A percentile compares a stretch with the other conserved stretches of the same genome.
Evolutionary conservation across 805 yeast genomes (phyloP).

Genomic region (Lachancea fermentati): DNA sequence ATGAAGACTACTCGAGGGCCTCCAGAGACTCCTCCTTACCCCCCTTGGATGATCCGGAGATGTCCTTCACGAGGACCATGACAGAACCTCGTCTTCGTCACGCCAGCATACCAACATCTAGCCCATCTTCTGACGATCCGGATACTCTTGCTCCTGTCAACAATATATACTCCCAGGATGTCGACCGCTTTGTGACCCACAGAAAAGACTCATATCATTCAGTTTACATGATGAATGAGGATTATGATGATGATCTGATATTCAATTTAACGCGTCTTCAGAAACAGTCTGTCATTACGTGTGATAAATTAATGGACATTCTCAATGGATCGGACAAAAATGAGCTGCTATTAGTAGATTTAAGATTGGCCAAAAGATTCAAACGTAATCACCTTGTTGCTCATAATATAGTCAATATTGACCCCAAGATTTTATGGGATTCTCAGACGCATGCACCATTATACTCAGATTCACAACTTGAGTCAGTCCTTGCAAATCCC

Average conservation of each 20-base stretch:
- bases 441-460: slow-evolving; percentile 26
- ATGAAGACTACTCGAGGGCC: neutral
- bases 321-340: slow-evolving; percentile 41
- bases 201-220: slow-evolving; percentile 39
- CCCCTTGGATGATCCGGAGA: slow-evolving; percentile 9
- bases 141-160: neutral
- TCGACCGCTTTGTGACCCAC: slow-evolving; percentile 19
- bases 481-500: slow-evolving; percentile 20
- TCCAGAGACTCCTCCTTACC: slow-evolving; percentile 6
- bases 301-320: slow-evolving; percentile 39
- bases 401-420: slow-evolving; percentile 36
- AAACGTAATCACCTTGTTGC: slow-evolving; percentile 35
- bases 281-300: slow-evolving; percentile 48
- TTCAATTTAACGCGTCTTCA: slow-evolving; percentile 27
- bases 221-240: slow-evolving; percentile 31
- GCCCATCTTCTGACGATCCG: neutral
- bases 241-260: slow-evolving; percentile 17
- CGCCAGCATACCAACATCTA: slow-evolving; percentile 1
- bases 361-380: slow-evolving; percentile 34
- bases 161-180: slow-evolving; percentile 2
- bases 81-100: neutral
- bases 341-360: slow-evolving; percentile 35
- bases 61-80: neutral
- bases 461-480: slow-evolving; percentile 29
- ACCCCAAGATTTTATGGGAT: slow-evolving; percentile 34